These are phyloP conservation scores for Colletotrichum falcatum DNA, from an alignment of 2,329 filamentous ascomycete genomes.

Conservation along the genomic window DNA sequence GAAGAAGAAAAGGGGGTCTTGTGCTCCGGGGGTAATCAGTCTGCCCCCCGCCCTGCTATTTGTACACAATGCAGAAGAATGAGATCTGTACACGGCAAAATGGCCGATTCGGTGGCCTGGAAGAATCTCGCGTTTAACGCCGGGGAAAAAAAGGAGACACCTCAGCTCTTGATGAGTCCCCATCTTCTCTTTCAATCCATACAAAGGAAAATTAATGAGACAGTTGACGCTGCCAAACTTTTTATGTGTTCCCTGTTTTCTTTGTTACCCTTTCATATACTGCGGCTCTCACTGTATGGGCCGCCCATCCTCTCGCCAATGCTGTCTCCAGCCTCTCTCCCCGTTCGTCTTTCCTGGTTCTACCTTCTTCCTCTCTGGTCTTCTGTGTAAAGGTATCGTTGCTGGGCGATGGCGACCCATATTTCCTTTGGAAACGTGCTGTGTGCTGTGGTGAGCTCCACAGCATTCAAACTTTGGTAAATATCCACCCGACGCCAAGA, in stretches of 20 bases:
- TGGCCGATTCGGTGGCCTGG: background rate
- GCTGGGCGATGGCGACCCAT: slow-evolving; percentile 5
- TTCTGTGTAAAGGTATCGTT: slow-evolving; percentile 11
- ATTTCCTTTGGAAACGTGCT: slow-evolving; percentile 6
- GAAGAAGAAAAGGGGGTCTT: background rate
- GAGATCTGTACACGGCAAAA: slow-evolving; percentile 15
- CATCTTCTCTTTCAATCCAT: slow-evolving; percentile 47
- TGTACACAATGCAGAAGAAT: slow-evolving; percentile 27
- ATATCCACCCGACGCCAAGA: slow-evolving; percentile 28
- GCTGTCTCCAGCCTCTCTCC: background rate
- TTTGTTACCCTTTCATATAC: slow-evolving; percentile 6
- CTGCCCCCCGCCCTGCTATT: slow-evolving; percentile 14
- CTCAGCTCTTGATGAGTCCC: slow-evolving; percentile 68
- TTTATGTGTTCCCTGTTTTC: slow-evolving; percentile 3
- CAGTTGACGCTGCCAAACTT: slow-evolving; percentile 13
- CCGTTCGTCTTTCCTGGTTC: slow-evolving; percentile 15
- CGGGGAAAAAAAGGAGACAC: slow-evolving; percentile 58
- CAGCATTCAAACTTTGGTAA: slow-evolving; percentile 17
- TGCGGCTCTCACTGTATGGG: background rate
- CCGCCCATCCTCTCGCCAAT: slow-evolving; percentile 1
- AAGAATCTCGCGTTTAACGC: slow-evolving; percentile 30
- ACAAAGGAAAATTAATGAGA: slow-evolving; percentile 34
- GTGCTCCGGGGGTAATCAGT: background rate
- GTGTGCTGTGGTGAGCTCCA: slow-evolving; percentile 13
- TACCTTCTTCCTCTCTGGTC: background rate